Conservation (phyloP, 768 basidiomycete genomes). For the Rossbeevera mucosa region DNA sequence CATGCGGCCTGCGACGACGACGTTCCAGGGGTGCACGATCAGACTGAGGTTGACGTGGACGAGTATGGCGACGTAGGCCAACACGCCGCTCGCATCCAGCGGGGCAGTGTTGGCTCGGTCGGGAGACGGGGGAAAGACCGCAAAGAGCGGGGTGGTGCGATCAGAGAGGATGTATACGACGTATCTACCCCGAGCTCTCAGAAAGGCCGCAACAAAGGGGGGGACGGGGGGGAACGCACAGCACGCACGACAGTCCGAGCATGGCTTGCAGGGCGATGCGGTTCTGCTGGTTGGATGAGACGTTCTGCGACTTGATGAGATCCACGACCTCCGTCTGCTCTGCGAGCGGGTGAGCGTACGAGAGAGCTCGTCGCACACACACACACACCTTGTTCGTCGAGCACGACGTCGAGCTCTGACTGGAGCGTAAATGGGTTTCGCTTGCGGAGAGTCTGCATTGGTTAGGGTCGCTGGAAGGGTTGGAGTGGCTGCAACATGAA, state of each 20-base stretch:
- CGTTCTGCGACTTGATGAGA: conserved; percentile 42
- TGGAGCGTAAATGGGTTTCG: conserved; percentile 42
- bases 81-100: conserved; percentile 42
- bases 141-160: conserved; percentile 45
- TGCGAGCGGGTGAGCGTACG: conserved; percentile 22
- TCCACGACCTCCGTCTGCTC: conserved; percentile 61
- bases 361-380: not conserved
- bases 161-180: conserved; percentile 43
- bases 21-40: conserved; percentile 36
- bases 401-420: conserved; percentile 31
- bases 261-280: conserved; percentile 37
- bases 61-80: conserved; percentile 46
- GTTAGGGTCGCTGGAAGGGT: not conserved
- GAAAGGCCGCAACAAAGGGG: not conserved
- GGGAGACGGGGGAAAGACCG: conserved; percentile 35
- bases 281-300: conserved; percentile 39
- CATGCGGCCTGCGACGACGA: conserved; percentile 22
- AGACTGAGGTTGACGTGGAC: conserved; percentile 48
- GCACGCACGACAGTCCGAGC: conserved; percentile 40
- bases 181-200: conserved; percentile 35
- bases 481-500: not conserved
- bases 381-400: conserved; percentile 51
- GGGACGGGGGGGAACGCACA: conserved; percentile 37
- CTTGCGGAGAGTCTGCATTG: conserved; percentile 37
- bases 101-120: conserved; percentile 20